Evolutionary conservation across 768 basidiomycete species (phyloP).

Genomic region (Suillus weaverae): DNA sequence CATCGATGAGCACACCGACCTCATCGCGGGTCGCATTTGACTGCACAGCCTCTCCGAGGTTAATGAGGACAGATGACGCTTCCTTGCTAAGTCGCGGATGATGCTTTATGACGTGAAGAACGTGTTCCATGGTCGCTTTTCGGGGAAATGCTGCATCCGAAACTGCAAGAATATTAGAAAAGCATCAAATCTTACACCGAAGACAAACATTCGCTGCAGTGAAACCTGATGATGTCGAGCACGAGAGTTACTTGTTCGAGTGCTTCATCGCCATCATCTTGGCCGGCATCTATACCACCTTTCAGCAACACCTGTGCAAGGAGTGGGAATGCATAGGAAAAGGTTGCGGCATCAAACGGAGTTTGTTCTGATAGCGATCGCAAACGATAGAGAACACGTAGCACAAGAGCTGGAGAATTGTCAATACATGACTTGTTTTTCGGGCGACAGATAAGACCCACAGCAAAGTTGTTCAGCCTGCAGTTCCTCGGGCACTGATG

Average conservation of each 20-base stretch:
- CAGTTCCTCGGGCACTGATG: constrained; percentile 69
- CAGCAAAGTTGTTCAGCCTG: constrained; percentile 65
- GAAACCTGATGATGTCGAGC: constrained; percentile 40
- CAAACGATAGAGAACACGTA: constrained; percentile 84
- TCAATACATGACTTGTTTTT: constrained; percentile 1
- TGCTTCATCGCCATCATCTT: constrained; percentile 67
- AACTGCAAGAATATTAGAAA: constrained; percentile 46
- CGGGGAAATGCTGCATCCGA: constrained; percentile 74
- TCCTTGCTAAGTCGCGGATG: constrained; percentile 85
- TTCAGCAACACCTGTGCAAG: constrained; percentile 63
- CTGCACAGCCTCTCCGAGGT: constrained; percentile 78
- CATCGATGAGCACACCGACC: constrained; percentile 61
- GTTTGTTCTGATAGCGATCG: constrained; percentile 78
- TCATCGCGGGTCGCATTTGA: constrained; percentile 64
- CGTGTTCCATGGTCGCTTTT: constrained; percentile 59
- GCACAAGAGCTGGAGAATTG: constrained; percentile 58
- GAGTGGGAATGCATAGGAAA: constrained; percentile 78
- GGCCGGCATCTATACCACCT: constrained; percentile 60
- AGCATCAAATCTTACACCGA: constrained; percentile 9
- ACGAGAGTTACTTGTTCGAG: constrained; percentile 79
- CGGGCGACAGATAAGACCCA: not conserved
- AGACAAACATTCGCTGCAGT: constrained; percentile 30
- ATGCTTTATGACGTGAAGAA: constrained; percentile 70
- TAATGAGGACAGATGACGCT: constrained; percentile 76
- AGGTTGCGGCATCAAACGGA: constrained; percentile 84